Evolutionary conservation across 2,329 filamentous ascomycete genomes (phyloP), one percentile per base, ranked within the genome.

Genomic region (Nectriaceae sp.): DNA sequence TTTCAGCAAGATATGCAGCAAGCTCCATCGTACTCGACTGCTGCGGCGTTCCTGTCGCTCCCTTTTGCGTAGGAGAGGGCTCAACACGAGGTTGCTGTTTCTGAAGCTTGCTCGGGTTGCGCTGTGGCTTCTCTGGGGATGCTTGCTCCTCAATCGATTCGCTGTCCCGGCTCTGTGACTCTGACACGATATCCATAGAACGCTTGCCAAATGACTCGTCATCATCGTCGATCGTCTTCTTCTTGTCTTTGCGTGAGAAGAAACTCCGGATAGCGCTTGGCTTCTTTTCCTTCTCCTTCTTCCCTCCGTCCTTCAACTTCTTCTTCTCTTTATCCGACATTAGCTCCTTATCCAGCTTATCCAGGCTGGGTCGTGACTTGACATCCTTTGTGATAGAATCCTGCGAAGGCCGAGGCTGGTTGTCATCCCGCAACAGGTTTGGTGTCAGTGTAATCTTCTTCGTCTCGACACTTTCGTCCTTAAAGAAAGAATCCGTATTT

Each of bases 401-500:
- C 11, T 64, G 65, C 2, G 71, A 72, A 77, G 93, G 67, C 73
- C 76, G 68, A 70, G 80, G 50, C 35, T 76, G 71, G 55, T 76
- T 79, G 59, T 97, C 92, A 57, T 97, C 93, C 36, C 93, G 85
- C 35, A 97, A 75, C 44, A 99, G 73, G 59, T 96, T 96, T 2
- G 94, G 94, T 3, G 94, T 99, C 38, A 99, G 80, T 1, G 92
- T 96, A 58, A 99, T 97, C 74, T 97, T 97, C 70, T 95, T 91
- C 3, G 94, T 97, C 70, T 97, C 94, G 31, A 90, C 88, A 24
- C 84, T 90, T 64, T 99, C 93, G 64, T 97, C 94, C 69, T 91
- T 96, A 77, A 97, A 97, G 76, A 97, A 97, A 1, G 93, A 96
- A 70, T 97, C 93, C 4, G 90, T 93, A 65, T 95, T 95, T 55